Evolutionary conservation across 331 rosid genomes (phyloP).

Genomic region (Arachis monticola): DNA sequence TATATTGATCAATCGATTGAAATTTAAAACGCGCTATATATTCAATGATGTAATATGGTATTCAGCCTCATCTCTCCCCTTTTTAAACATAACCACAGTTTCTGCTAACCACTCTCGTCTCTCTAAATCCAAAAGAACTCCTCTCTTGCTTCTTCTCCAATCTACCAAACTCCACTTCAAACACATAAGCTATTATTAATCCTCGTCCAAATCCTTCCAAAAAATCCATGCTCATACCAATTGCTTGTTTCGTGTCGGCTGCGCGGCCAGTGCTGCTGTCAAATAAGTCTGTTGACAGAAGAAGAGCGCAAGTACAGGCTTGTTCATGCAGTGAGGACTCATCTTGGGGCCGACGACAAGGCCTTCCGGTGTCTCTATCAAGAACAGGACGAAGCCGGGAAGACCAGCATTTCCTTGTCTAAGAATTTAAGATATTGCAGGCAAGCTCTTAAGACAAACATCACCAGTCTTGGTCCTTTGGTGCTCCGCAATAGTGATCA

Average conservation of each 20-base stretch:
- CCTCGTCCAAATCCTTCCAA: too few species aligned
- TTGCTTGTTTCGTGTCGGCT: slow-evolving; percentile 69
- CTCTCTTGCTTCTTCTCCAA: too few species aligned
- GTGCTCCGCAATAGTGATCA: slow-evolving; percentile 70
- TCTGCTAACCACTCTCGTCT: too few species aligned
- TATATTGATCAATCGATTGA: too few species aligned
- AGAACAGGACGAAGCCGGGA: slow-evolving; percentile 66
- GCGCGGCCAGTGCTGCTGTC: slow-evolving; percentile 55
- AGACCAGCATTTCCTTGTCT: slow-evolving; percentile 67
- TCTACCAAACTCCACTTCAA: too few species aligned
- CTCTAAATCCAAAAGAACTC: too few species aligned
- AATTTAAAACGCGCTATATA: too few species aligned
- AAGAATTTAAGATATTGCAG: slow-evolving; percentile 69
- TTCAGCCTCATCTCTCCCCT: too few species aligned
- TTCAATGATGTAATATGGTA: too few species aligned
- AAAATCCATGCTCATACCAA: slow-evolving; percentile 69
- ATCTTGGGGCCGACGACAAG: slow-evolving; percentile 61
- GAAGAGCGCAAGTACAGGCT: slow-evolving; percentile 62
- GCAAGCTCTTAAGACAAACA: slow-evolving; percentile 65
- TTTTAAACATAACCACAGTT: too few species aligned
- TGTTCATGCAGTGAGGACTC: slow-evolving; percentile 68
- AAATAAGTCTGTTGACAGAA: slow-evolving; percentile 48
- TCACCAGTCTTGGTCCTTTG: slow-evolving; percentile 65
- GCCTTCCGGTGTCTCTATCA: slow-evolving; percentile 68
- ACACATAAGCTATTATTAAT: too few species aligned